Evolutionary conservation across 208 protist species (phyloP).

Genomic region (Leptomonas seymouri): DNA sequence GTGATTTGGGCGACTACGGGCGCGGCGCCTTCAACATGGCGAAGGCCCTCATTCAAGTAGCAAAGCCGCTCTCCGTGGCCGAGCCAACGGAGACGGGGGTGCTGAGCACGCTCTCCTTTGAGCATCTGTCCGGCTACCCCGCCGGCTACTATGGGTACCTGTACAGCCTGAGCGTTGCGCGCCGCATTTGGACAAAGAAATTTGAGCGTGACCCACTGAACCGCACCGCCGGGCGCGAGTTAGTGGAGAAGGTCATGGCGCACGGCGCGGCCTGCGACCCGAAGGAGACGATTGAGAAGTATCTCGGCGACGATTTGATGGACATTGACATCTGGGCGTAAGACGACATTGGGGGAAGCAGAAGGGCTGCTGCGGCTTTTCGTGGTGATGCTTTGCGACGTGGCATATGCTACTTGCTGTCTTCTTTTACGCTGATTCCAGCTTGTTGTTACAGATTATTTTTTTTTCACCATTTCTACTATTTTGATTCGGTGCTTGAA

Average conservation of each 20-base stretch:
- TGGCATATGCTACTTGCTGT: neutral
- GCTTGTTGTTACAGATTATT: no score
- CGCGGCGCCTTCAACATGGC: constrained; percentile 82
- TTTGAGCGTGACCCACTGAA: constrained; percentile 90
- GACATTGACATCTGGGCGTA: constrained; percentile 91
- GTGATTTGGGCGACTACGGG: constrained; percentile 73
- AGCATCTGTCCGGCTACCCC: constrained; percentile 92
- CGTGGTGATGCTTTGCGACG: neutral
- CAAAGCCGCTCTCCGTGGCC: constrained; percentile 77
- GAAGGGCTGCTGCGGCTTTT: neutral
- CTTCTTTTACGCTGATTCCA: no score
- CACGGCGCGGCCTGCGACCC: constrained; percentile 88
- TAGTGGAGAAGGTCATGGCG: constrained; percentile 87
- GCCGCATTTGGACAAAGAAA: constrained; percentile 91
- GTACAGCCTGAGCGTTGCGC: constrained; percentile 89
- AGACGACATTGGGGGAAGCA: neutral
- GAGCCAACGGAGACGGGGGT: constrained; percentile 73
- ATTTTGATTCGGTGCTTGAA: no score
- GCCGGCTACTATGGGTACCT: constrained; percentile 94
- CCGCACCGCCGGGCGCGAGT: constrained; percentile 74
- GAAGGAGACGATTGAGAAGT: constrained; percentile 74
- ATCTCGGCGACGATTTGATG: constrained; percentile 82
- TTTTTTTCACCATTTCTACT: no score
- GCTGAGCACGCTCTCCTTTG: constrained; percentile 81
- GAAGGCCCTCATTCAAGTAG: constrained; percentile 78